A percentile compares a stretch with the other conserved stretches of the same genome.
Evolutionary conservation across 208 protist genomes (phyloP).

Genomic region (Vickermania spadyakhi): DNA sequence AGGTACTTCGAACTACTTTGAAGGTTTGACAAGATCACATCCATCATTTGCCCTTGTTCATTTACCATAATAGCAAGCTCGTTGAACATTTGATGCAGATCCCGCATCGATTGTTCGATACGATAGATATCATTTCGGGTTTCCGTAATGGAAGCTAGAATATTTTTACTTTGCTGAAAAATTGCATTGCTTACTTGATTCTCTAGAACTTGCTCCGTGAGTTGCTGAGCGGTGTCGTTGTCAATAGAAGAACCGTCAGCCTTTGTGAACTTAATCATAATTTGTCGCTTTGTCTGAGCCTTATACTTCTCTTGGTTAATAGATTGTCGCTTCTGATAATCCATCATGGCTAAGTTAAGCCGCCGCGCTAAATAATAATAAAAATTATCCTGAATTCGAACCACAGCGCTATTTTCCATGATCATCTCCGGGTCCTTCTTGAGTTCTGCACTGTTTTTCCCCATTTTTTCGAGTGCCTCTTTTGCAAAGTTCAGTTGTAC

Average conservation of each 20-base stretch:
- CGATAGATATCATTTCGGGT: constrained; percentile 85
- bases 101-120: constrained; percentile 83
- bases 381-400: constrained; percentile 86
- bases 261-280: constrained; percentile 88
- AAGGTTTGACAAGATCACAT: constrained; percentile 80
- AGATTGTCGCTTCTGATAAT: constrained; percentile 52
- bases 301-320: constrained; percentile 58
- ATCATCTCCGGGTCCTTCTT: constrained; percentile 49
- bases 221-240: constrained; percentile 51
- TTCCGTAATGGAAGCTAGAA: constrained; percentile 75
- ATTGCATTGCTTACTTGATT: constrained; percentile 68
- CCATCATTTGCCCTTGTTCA: constrained; percentile 82
- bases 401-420: constrained; percentile 56
- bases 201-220: constrained; percentile 74
- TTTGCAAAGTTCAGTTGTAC: constrained; percentile 32
- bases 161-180: constrained; percentile 86
- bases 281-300: constrained; percentile 78
- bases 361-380: constrained; percentile 39
- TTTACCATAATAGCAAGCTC: constrained; percentile 84
- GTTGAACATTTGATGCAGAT: constrained; percentile 84
- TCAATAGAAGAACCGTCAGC: constrained; percentile 64
- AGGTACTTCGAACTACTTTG: constrained; percentile 41
- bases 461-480: constrained; percentile 39
- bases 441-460: constrained; percentile 43
- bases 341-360: constrained; percentile 41